These are phyloP conservation scores for Pseudogymnoascus sp. DNA, from an alignment of 2,329 filamentous ascomycete genomes.

Conservation along the genomic window DNA sequence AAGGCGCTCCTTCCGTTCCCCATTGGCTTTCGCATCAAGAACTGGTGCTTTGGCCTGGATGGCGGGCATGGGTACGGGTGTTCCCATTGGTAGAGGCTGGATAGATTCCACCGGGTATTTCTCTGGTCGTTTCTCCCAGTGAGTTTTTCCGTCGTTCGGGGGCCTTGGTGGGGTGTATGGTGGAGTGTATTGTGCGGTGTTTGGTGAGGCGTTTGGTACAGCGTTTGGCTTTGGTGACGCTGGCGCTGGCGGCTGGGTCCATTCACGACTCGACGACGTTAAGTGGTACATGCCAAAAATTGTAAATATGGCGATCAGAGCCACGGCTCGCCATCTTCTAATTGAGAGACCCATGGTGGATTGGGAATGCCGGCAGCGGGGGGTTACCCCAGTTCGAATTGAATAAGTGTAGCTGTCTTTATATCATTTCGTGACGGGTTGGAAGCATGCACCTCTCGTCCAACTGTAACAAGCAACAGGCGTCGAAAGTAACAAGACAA, in stretches of 20 bases:
- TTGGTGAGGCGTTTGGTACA: neutral
- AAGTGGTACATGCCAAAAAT: neutral
- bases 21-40: conserved; percentile 54
- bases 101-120: conserved; percentile 76
- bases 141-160: conserved; percentile 33
- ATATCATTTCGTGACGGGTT: conserved; percentile 2
- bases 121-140: conserved; percentile 70
- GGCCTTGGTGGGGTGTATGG: conserved; percentile 16
- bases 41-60: conserved; percentile 66
- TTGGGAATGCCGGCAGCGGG: neutral
- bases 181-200: neutral
- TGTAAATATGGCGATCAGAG: neutral
- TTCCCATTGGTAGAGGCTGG: conserved; percentile 66
- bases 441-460: neutral
- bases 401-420: neutral
- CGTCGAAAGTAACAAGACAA: no score
- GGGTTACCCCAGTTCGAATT: neutral
- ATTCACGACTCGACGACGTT: neutral
- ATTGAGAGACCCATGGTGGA: neutral
- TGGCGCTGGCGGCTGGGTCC: neutral
- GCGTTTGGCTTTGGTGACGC: neutral
- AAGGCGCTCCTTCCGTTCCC: conserved; percentile 57
- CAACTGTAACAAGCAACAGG: neutral
- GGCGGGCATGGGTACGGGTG: conserved; percentile 62
- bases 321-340: conserved; percentile 4